Evolutionary conservation across 768 basidiomycete genomes (phyloP), one percentile per base, ranked within the genome.

Genomic region (Leccinellum albellum): DNA sequence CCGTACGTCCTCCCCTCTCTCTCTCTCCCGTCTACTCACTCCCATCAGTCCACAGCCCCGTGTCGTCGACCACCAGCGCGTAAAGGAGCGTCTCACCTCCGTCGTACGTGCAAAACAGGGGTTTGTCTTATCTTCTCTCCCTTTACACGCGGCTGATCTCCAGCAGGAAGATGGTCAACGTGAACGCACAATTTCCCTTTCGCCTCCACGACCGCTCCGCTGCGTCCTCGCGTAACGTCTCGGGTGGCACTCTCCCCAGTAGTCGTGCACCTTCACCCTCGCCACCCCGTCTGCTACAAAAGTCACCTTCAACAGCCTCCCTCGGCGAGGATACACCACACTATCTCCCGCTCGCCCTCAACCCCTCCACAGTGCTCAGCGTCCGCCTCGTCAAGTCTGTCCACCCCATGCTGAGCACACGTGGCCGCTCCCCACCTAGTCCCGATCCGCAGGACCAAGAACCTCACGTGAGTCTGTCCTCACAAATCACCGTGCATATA

Each of bases 121-220:
- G 86, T 85, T 57, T 57, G 79, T 74, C 28, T 10, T 1, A 13
- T 15, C 42, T 17, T 9, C 54, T 23, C 52, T 17, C 44, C 40
- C 32, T 32, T 4, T 17, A 6, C 17, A 1, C 26, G 13, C 45
- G 35, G 6, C 46, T 57, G 29, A 29, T 54, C 51, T 14, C 50
- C 54, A 28, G 32, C 67, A 88, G 86, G 31, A 85, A 82, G 78
- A 87, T 88, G 86, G 85, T 88, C 61, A 86, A 87, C 55, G 79
- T 88, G 14, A 79, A 79, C 54, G 80, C 82, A 2, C 78, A 76
- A 23, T 74, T 82, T 26, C 86, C 86, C 0, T 87, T 88, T 72
- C 82, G 83, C 64, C 74, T 87, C 8, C 79, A 79, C 58, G 69
- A 70, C 3, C 62, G 65, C 28, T 68, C 72, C 3, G 58, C 63